Evolutionary conservation across 306 rosid species (phyloP).

Genomic region (Cicer arietinum): DNA sequence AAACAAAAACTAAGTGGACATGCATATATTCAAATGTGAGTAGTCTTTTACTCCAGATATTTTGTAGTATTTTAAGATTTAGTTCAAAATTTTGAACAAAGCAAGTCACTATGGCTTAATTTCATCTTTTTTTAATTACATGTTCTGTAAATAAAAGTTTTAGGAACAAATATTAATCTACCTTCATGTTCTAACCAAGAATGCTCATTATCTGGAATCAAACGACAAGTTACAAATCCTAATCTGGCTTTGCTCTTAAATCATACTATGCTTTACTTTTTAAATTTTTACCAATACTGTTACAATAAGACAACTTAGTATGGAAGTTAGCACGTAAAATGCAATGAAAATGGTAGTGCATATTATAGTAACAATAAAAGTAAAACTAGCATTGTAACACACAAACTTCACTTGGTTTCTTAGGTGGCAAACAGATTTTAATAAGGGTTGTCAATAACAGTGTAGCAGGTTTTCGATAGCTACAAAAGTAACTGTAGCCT

Average conservation of each 20-base stretch:
- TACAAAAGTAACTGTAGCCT: too few relatives aligned
- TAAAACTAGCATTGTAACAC: neutral
- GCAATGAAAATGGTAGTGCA: constrained; percentile 2
- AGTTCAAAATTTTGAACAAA: neutral
- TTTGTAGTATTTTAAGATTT: constrained; percentile 5
- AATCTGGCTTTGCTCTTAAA: constrained; percentile 9
- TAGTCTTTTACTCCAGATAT: neutral
- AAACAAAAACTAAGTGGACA: constrained; percentile 4
- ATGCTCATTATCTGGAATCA: neutral
- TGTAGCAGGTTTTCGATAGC: too few relatives aligned
- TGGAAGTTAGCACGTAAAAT: neutral
- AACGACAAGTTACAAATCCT: constrained; percentile 22
- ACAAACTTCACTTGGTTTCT: neutral
- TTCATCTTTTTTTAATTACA: neutral
- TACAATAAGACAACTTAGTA: neutral
- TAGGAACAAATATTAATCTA: neutral
- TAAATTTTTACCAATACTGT: constrained; percentile 1
- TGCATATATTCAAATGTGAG: neutral
- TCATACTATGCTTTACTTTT: neutral
- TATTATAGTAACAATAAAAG: too few relatives aligned
- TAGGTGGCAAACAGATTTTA: neutral
- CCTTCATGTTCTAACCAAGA: constrained; percentile 15
- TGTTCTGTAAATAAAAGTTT: neutral
- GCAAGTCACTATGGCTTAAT: neutral
- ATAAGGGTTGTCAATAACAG: too few relatives aligned